Percentiles rank a stretch among this genome's conserved stretches.
Conservation (phyloP, 108 stramenopile genomes). For the Pseudonitzschia delicatissima region DNA sequence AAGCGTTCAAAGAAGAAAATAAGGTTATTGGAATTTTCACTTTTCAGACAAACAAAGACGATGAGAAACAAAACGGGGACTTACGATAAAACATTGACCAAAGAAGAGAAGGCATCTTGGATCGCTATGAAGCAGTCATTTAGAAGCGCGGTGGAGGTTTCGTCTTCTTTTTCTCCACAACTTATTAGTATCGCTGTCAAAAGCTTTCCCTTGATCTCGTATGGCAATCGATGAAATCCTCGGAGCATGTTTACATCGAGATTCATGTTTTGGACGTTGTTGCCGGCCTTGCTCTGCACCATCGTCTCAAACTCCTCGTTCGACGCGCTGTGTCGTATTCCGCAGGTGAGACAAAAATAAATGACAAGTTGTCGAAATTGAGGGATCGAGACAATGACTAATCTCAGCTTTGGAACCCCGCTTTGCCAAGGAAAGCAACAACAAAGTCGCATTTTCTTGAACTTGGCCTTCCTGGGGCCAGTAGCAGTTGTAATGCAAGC, state of each 20-base stretch:
- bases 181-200: conserved; percentile 64
- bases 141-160: conserved; percentile 43
- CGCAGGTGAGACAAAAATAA: conserved; percentile 60
- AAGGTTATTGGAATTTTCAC: not conserved
- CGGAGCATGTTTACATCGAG: conserved; percentile 40
- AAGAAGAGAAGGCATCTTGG: conserved; percentile 56
- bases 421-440: conserved; percentile 60
- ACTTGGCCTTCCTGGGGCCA: conserved; percentile 86
- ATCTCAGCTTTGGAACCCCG: conserved; percentile 40
- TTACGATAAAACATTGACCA: conserved; percentile 64
- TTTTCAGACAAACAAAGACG: not conserved
- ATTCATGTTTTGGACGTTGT: conserved; percentile 6
- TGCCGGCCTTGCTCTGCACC: conserved; percentile 34
- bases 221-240: conserved; percentile 77
- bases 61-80: not conserved
- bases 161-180: conserved; percentile 62
- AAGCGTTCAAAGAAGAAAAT: not conserved
- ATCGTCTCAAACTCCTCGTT: conserved; percentile 43
- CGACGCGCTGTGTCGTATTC: conserved; percentile 61
- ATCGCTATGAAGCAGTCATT: conserved; percentile 61
- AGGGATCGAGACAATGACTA: conserved; percentile 48
- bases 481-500: conserved; percentile 73
- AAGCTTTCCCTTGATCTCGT: conserved; percentile 55
- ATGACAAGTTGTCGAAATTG: conserved; percentile 61
- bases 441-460: conserved; percentile 49